Percentiles rank a stretch among this genome's conserved stretches.
phyloP scores from a whole-genome alignment of 2,329 filamentous ascomycete species.

The Zopfia rhizophila region DNA sequence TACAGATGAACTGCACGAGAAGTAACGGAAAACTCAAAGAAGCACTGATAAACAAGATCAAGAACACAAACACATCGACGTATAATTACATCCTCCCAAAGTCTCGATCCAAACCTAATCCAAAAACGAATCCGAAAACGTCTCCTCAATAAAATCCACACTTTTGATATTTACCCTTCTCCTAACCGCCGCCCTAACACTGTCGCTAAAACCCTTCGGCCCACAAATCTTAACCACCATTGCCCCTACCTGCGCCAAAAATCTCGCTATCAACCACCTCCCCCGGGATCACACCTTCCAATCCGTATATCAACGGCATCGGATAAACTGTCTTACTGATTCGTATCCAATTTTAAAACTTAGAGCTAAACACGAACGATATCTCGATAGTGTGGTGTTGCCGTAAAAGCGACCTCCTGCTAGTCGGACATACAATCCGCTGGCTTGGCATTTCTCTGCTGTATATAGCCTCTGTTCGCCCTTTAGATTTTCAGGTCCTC shows the following conservation, averaged over 20 bases:
- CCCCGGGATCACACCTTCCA: slow-evolving; percentile 79
- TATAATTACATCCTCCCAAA: too few relatives aligned
- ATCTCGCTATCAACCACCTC: slow-evolving; percentile 80
- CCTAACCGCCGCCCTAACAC: slow-evolving; percentile 73
- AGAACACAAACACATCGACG: too few relatives aligned
- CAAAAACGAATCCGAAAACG: slow-evolving; percentile 66
- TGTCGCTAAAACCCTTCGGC: slow-evolving; percentile 75
- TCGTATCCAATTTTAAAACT: slow-evolving; percentile 81
- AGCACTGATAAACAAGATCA: too few relatives aligned
- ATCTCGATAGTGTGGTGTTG: slow-evolving; percentile 78
- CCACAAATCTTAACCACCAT: slow-evolving; percentile 87
- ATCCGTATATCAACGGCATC: slow-evolving; percentile 84
- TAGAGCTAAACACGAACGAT: slow-evolving; percentile 87
- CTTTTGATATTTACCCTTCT: slow-evolving; percentile 68
- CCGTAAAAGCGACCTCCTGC: too few relatives aligned
- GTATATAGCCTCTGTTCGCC: too few relatives aligned
- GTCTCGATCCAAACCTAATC: too few relatives aligned
- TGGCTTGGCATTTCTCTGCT: too few relatives aligned
- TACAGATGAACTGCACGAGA: too few relatives aligned
- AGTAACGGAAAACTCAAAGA: too few relatives aligned
- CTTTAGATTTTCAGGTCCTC: too few relatives aligned
- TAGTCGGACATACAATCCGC: too few relatives aligned
- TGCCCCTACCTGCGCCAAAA: slow-evolving; percentile 79
- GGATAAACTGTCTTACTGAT: slow-evolving; percentile 75
- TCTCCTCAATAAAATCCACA: slow-evolving; percentile 80